These are phyloP conservation scores for Hymenoscyphus fraxineus DNA, from an alignment of 2,329 filamentous ascomycete genomes.

Conservation along the genomic window DNA sequence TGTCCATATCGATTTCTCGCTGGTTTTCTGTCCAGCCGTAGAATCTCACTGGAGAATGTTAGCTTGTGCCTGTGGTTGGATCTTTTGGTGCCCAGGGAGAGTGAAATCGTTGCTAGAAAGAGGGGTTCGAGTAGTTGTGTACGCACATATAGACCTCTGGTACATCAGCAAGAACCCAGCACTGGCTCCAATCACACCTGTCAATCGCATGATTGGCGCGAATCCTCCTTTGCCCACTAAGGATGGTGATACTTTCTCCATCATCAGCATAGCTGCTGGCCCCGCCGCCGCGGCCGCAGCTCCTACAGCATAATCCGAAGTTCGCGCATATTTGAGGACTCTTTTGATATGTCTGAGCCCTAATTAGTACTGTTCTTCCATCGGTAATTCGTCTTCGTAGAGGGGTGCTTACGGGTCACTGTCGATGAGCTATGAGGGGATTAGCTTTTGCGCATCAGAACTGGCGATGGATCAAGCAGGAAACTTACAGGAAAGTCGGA, in stretches of 20 bases:
- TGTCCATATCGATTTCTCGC: conserved; percentile 91
- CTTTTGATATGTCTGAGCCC: conserved; percentile 76
- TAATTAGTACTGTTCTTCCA: conserved; percentile 30
- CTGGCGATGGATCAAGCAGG: not conserved
- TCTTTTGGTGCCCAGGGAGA: not conserved
- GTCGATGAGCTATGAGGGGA: conserved; percentile 78
- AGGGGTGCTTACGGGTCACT: conserved; percentile 78
- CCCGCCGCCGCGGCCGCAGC: conserved; percentile 64
- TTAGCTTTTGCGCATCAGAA: conserved; percentile 27
- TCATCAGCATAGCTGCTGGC: conserved; percentile 69
- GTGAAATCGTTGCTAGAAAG: not conserved
- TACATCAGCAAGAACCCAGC: conserved; percentile 86
- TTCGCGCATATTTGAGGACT: conserved; percentile 81
- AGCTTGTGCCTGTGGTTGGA: not conserved
- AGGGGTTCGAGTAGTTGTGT: not conserved
- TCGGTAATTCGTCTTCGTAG: conserved; percentile 8
- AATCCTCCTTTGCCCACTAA: conserved; percentile 81
- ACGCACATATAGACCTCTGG: conserved; percentile 77
- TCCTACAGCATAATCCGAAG: conserved; percentile 76
- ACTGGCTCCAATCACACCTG: conserved; percentile 65
- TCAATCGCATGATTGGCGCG: conserved; percentile 75
- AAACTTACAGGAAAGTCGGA: conserved; percentile 81
- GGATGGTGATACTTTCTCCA: conserved; percentile 83
- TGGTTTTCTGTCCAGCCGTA: conserved; percentile 93
- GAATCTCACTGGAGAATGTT: conserved; percentile 67